Conservation (phyloP, 192 early-diverging fungal species). For the Nowakowskiella sp. region DNA sequence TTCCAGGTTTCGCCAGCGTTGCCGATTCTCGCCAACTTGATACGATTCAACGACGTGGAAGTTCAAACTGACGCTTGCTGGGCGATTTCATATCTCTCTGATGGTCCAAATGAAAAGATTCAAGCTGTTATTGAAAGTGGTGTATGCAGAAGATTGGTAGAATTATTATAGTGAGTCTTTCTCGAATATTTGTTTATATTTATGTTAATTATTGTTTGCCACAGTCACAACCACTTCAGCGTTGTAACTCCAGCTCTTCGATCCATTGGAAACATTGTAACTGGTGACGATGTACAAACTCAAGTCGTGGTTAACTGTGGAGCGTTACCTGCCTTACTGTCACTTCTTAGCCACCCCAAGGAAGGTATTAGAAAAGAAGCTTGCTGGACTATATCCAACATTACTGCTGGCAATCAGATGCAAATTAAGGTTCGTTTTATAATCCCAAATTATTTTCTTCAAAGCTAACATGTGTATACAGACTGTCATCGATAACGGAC, state of each 20-base stretch:
- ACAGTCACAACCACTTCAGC: constrained; percentile 62
- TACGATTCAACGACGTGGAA: constrained; percentile 88
- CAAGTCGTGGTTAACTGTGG: constrained; percentile 90
- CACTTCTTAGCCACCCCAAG: constrained; percentile 77
- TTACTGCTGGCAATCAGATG: constrained; percentile 87
- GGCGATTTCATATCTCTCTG: constrained; percentile 99
- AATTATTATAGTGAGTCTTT: constrained; percentile 63
- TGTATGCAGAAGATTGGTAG: constrained; percentile 87
- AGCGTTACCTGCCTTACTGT: constrained; percentile 70
- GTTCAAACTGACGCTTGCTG: constrained; percentile 98
- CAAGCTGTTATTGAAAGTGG: constrained; percentile 95
- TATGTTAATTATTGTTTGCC: constrained; percentile 1
- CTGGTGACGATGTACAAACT: constrained; percentile 95
- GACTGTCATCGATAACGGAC: constrained; percentile 87
- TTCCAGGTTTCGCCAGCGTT: constrained; percentile 77
- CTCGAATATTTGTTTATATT: neutral
- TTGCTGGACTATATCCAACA: constrained; percentile 99
- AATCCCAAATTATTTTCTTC: constrained; percentile 5
- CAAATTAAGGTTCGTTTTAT: constrained; percentile 63
- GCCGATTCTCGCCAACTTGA: constrained; percentile 80
- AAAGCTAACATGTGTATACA: constrained; percentile 31
- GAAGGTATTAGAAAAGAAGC: constrained; percentile 98
- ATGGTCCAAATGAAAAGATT: constrained; percentile 95
- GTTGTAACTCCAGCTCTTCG: constrained; percentile 97
- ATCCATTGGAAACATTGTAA: constrained; percentile 97